Evolutionary conservation across 441 rosid genomes (phyloP).

Genomic region (Dalechampia spathulata): DNA sequence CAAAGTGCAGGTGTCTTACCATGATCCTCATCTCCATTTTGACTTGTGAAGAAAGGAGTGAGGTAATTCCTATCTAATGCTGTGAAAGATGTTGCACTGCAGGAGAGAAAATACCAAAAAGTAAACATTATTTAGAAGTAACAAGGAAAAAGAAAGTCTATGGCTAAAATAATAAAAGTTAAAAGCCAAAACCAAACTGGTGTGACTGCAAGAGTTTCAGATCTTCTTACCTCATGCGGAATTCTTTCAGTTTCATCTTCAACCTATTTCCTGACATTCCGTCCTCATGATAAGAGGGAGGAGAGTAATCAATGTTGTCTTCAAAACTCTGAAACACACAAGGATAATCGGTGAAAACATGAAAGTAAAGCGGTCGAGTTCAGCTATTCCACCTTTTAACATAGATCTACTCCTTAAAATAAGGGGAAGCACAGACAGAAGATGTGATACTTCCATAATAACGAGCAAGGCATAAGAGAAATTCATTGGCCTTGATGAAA

Average conservation of each 20-base stretch:
- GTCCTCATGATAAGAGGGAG: conserved; percentile 51
- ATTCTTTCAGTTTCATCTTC: conserved; percentile 77
- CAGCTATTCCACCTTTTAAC: conserved; percentile 3
- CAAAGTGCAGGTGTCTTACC: conserved; percentile 18
- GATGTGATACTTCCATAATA: conserved; percentile 1
- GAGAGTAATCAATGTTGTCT: conserved; percentile 48
- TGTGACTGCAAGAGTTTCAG: conserved; percentile 8
- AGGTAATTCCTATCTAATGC: conserved; percentile 88
- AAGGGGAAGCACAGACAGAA: conserved; percentile 1
- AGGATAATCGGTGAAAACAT: background rate
- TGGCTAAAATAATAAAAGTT: background rate
- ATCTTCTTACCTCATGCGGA: conserved; percentile 72
- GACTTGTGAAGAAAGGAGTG: conserved; percentile 95
- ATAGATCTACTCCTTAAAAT: background rate
- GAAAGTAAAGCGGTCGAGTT: background rate
- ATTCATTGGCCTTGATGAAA: background rate
- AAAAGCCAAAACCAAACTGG: background rate
- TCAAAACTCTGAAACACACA: conserved; percentile 46
- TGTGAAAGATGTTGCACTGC: conserved; percentile 79
- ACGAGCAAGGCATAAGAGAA: background rate
- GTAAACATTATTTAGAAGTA: too few species aligned
- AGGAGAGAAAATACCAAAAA: background rate
- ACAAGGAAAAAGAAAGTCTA: background rate
- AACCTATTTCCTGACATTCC: conserved; percentile 63
- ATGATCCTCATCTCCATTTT: conserved; percentile 62